Conservation (phyloP, 106 monocot genomes). For the Allium sativum region DNA sequence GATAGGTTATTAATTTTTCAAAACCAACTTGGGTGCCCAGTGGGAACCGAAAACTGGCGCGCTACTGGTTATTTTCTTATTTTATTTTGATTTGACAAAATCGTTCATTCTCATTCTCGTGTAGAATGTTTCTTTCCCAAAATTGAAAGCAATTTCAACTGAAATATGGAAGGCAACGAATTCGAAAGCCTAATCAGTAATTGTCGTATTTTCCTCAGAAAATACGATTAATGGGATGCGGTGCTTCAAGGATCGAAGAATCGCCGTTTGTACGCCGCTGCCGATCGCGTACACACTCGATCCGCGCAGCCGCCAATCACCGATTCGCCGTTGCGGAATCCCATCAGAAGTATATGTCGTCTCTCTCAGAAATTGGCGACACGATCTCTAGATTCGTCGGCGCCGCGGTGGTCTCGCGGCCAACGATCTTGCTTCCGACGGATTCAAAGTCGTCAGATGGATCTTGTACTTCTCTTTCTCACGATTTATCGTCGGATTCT, state of each 20-base stretch:
- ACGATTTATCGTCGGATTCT: conserved; percentile 22
- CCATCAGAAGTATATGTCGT: conserved; percentile 48
- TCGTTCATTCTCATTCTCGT: no score
- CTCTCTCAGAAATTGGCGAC: conserved; percentile 40
- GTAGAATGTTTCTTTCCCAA: no score
- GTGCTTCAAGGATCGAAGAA: conserved; percentile 36
- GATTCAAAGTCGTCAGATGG: conserved; percentile 5
- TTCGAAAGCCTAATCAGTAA: neutral
- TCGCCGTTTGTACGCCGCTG: conserved; percentile 35
- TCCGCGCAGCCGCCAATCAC: conserved; percentile 35
- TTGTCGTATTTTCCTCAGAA: no score
- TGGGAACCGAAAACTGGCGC: no score
- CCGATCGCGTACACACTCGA: conserved; percentile 38
- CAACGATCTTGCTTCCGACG: conserved; percentile 40
- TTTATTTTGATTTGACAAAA: no score
- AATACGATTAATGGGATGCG: conserved; percentile 52
- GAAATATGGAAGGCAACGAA: conserved; percentile 7
- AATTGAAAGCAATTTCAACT: no score
- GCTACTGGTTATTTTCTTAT: no score
- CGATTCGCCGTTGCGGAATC: conserved; percentile 55
- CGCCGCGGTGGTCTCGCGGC: conserved; percentile 21
- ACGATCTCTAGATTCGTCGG: conserved; percentile 59
- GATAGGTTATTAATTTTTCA: no score
- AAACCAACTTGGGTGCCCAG: no score
- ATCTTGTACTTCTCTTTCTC: conserved; percentile 25